Conservation (phyloP, 1,284 basidiomycete species). For the Malassezia restricta region DNA sequence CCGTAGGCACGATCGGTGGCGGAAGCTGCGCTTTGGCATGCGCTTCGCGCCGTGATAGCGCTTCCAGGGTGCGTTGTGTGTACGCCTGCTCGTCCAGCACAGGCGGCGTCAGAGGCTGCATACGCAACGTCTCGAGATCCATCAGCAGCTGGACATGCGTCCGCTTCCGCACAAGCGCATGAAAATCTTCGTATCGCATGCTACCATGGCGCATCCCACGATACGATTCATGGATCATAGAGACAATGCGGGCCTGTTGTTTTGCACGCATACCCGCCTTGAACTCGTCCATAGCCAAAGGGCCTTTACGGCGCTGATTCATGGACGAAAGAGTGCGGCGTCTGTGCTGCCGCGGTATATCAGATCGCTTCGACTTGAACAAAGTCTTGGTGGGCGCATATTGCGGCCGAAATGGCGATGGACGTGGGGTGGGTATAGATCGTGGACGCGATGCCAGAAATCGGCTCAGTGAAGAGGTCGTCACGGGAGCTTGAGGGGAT, state of each 20-base stretch:
- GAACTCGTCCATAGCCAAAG: conserved; percentile 12
- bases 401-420: neutral
- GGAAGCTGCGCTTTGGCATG: conserved; percentile 7
- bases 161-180: conserved; percentile 17
- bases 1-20: neutral
- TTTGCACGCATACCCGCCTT: conserved; percentile 6
- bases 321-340: conserved; percentile 4
- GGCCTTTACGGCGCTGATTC: conserved; percentile 12
- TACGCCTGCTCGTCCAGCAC: conserved; percentile 9
- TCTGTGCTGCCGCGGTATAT: neutral
- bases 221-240: conserved; percentile 12
- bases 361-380: conserved; percentile 1
- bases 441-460: neutral
- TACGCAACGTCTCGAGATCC: conserved; percentile 17
- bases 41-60: conserved; percentile 8
- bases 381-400: neutral
- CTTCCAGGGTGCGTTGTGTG: conserved; percentile 14
- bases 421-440: neutral
- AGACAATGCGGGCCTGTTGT: conserved; percentile 12
- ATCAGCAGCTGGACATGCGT: conserved; percentile 16
- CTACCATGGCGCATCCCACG: neutral
- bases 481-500: neutral
- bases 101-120: neutral
- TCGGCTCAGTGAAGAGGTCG: neutral
- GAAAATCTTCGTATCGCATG: conserved; percentile 7